These are phyloP conservation scores for Boletus sp. DNA, from an alignment of 1,284 basidiomycete genomes.

Conservation along the genomic window DNA sequence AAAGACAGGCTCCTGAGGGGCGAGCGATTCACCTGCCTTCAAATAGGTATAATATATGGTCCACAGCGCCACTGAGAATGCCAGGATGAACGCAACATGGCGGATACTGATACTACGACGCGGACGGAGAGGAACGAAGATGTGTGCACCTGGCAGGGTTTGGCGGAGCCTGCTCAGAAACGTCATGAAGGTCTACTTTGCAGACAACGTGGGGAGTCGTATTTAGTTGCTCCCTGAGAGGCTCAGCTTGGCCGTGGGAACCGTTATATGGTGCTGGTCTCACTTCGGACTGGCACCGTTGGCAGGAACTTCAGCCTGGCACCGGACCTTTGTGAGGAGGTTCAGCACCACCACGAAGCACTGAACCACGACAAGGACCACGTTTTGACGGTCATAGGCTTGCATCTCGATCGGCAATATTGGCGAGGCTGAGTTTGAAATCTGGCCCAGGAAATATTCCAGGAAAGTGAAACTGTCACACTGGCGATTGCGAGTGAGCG, in stretches of 20 bases:
- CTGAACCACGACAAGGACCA: too few species aligned
- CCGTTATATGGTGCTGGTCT: too few species aligned
- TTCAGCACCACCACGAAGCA: too few species aligned
- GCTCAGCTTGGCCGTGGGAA: too few species aligned
- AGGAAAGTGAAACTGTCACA: too few species aligned
- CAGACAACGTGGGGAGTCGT: too few species aligned
- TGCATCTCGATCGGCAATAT: neutral
- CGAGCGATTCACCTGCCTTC: neutral
- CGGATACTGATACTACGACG: constrained; percentile 28
- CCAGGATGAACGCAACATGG: constrained; percentile 27
- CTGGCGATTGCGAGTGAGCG: neutral
- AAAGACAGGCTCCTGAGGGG: constrained; percentile 15
- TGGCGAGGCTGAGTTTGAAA: constrained; percentile 29
- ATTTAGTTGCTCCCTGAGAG: too few species aligned
- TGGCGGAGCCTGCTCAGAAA: constrained; percentile 1
- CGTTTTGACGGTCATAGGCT: too few species aligned
- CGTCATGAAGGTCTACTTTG: neutral
- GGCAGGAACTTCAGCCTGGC: neutral
- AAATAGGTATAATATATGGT: constrained; percentile 14
- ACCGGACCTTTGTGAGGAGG: too few species aligned
- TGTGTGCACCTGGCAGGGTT: neutral
- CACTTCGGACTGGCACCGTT: neutral
- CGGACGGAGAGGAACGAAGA: neutral
- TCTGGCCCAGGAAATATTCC: constrained; percentile 1
- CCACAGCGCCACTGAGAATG: constrained; percentile 23